Percentiles rank a stretch among this genome's conserved stretches.
These are phyloP conservation scores for Setaria italica DNA, from an alignment of 202 grass and related monocot genomes.

Conservation along the genomic window DNA sequence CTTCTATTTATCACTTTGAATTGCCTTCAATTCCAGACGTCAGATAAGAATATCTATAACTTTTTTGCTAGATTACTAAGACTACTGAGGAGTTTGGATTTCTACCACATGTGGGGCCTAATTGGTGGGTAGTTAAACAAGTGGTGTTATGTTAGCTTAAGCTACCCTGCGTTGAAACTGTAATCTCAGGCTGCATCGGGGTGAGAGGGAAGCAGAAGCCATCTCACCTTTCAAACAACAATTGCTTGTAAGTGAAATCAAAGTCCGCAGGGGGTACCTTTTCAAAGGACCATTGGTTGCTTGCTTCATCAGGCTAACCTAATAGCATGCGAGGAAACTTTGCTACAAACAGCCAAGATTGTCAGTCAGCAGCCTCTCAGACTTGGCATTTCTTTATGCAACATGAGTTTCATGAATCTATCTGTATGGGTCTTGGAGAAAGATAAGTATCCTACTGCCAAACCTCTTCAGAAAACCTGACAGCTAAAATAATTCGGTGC, in stretches of 20 bases:
- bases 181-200: not conserved
- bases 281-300: slow-evolving; percentile 35
- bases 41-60: not conserved
- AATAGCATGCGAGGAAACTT: slow-evolving; percentile 17
- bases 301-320: slow-evolving; percentile 44
- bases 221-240: slow-evolving; percentile 12
- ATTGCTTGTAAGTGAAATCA: slow-evolving; percentile 25
- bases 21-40: not conserved
- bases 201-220: slow-evolving; percentile 24
- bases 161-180: slow-evolving; percentile 8
- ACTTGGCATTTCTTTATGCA: slow-evolving; percentile 21
- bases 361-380: slow-evolving; percentile 42
- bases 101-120: slow-evolving; percentile 1
- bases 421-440: slow-evolving; percentile 31
- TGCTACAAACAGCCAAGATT: slow-evolving; percentile 41
- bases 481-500: slow-evolving; percentile 8
- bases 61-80: slow-evolving; percentile 38
- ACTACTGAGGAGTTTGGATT: slow-evolving; percentile 37
- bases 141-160: slow-evolving; percentile 29
- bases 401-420: slow-evolving; percentile 43
- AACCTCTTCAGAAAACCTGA: slow-evolving; percentile 17
- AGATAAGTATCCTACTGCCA: slow-evolving; percentile 26
- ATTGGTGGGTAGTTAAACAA: not conserved
- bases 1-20: not conserved
- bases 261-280: slow-evolving; percentile 19